Conservation (phyloP, 2,329 filamentous ascomycete genomes). For the Colletotrichum cuscutae region DNA sequence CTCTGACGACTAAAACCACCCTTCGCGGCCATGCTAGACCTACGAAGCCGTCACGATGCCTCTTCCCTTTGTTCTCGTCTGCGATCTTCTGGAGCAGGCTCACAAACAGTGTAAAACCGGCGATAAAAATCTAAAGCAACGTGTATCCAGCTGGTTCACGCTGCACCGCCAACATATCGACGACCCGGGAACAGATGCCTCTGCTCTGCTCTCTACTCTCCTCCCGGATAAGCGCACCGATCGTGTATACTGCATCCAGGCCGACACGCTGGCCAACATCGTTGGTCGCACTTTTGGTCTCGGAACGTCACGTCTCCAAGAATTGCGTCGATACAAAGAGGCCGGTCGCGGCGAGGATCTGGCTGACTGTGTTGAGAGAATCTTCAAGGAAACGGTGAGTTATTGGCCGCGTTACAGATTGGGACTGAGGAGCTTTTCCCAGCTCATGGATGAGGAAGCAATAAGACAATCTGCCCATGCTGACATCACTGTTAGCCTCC, state of each 20-base stretch:
- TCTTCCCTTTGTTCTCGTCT: conserved; percentile 76
- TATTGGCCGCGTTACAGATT: neutral
- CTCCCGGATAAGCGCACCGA: conserved; percentile 82
- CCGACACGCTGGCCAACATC: conserved; percentile 70
- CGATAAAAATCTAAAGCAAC: conserved; percentile 42
- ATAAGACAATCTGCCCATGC: neutral
- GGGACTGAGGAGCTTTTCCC: conserved; percentile 36
- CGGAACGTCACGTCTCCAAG: conserved; percentile 66
- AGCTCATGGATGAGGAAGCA: conserved; percentile 33
- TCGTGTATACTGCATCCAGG: conserved; percentile 78
- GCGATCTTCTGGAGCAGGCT: conserved; percentile 77
- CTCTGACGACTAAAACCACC: no score
- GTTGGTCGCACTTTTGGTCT: conserved; percentile 74
- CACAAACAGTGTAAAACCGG: conserved; percentile 56
- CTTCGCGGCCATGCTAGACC: conserved; percentile 6
- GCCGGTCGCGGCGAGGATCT: conserved; percentile 72
- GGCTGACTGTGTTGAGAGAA: conserved; percentile 74
- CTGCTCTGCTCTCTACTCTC: conserved; percentile 78
- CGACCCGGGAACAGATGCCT: conserved; percentile 63
- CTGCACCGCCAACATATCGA: conserved; percentile 69
- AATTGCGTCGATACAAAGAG: conserved; percentile 71
- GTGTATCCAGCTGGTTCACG: conserved; percentile 75
- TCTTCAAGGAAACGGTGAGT: conserved; percentile 70
- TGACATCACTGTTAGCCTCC: conserved; percentile 54
- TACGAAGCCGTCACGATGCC: conserved; percentile 57